phyloP scores from a whole-genome alignment of 352 stramenopile genomes.

The Pythium biforme region DNA sequence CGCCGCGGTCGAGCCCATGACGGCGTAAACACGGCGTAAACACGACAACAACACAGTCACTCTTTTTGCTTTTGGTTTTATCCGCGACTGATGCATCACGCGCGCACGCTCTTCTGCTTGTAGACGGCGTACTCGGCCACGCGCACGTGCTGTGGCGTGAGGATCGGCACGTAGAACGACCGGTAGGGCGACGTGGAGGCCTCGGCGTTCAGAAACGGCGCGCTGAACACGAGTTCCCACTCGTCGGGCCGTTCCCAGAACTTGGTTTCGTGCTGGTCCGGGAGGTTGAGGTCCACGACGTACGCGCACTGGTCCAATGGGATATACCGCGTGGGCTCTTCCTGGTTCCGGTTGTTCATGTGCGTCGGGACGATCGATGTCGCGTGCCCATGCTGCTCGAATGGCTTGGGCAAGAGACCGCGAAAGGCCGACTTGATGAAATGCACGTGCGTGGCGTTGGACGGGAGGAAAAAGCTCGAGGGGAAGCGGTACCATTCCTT shows the following conservation, averaged over 20 bases:
- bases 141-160: conserved; percentile 51
- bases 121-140: conserved; percentile 71
- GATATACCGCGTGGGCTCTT: conserved; percentile 90
- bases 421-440: conserved; percentile 94
- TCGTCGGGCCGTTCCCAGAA: conserved; percentile 52
- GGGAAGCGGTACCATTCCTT: conserved; percentile 98
- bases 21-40: background rate
- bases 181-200: conserved; percentile 60
- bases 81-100: background rate
- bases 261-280: conserved; percentile 57
- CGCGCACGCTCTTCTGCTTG: conserved; percentile 34
- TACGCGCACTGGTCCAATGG: conserved; percentile 80
- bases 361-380: conserved; percentile 58
- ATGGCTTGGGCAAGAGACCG: conserved; percentile 94
- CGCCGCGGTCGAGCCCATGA: background rate
- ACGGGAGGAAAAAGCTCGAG: conserved; percentile 94
- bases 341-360: conserved; percentile 95
- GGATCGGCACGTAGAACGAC: conserved; percentile 74
- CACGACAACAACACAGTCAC: no score
- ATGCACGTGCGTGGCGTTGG: conserved; percentile 64
- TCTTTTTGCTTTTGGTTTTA: background rate
- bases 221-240: conserved; percentile 54
- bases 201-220: conserved; percentile 63
- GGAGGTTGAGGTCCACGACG: conserved; percentile 85
- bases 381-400: conserved; percentile 63